These are phyloP conservation scores for Mycena haematopus DNA, from an alignment of 768 basidiomycete species.

Conservation along the genomic window DNA sequence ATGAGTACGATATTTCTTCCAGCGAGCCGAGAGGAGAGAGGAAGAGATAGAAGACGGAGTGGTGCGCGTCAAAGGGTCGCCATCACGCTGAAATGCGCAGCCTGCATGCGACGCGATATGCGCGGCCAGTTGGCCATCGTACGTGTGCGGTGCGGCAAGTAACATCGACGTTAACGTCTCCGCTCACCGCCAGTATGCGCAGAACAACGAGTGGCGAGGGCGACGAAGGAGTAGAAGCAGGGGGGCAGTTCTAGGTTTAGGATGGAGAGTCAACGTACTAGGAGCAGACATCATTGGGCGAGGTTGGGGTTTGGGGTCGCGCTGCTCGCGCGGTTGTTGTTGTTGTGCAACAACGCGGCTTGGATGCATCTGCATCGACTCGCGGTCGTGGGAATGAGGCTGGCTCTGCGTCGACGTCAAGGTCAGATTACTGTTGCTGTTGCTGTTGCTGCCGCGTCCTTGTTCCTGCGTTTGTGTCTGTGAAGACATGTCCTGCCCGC, in stretches of 20 bases:
- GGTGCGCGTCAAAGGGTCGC: too few relatives aligned
- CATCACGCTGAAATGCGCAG: too few relatives aligned
- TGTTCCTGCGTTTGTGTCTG: not conserved
- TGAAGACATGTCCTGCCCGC: not conserved
- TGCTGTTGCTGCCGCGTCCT: not conserved
- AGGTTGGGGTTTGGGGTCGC: constrained; percentile 18
- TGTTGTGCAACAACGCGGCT: constrained; percentile 3
- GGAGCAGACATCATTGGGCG: constrained; percentile 27
- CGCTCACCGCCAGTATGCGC: constrained; percentile 5
- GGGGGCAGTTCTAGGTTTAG: constrained; percentile 12
- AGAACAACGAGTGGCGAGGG: constrained; percentile 25
- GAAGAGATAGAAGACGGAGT: constrained; percentile 3
- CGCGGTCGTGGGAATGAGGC: constrained; percentile 1
- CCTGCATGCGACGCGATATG: not conserved
- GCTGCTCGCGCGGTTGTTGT: constrained; percentile 13
- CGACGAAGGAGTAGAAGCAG: constrained; percentile 2
- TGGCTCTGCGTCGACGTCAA: constrained; percentile 9
- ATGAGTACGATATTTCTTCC: constrained; percentile 30
- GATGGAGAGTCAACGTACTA: constrained; percentile 32
- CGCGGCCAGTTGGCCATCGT: not conserved
- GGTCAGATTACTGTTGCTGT: constrained; percentile 7
- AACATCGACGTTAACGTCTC: not conserved
- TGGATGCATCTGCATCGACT: not conserved
- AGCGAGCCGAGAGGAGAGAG: constrained; percentile 26
- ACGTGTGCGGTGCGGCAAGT: not conserved